A percentile compares a stretch with the other conserved stretches of the same genome.
Conservation (phyloP, 1,284 basidiomycete genomes). For the Amylostereum chailletii region DNA sequence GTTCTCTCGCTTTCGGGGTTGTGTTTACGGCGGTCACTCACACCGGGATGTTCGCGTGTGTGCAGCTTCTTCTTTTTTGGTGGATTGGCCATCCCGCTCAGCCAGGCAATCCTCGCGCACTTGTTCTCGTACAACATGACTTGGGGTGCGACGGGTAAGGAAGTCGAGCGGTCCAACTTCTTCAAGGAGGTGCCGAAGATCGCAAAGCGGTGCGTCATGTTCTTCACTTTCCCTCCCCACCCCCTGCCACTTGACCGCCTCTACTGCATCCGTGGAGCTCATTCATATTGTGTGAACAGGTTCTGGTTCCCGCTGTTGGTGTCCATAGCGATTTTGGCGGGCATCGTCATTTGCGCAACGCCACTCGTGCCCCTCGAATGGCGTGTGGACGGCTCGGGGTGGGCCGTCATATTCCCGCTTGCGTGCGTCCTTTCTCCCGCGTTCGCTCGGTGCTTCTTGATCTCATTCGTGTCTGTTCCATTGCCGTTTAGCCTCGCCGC, state of each 20-base stretch:
- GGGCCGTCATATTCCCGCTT: conserved; percentile 36
- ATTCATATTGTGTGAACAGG: conserved; percentile 4
- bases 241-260: neutral
- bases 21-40: conserved; percentile 1
- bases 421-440: conserved; percentile 15
- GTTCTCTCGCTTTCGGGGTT: neutral
- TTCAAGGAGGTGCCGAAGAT: conserved; percentile 52
- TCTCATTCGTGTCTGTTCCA: neutral
- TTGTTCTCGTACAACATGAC: conserved; percentile 49
- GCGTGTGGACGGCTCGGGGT: conserved; percentile 31
- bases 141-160: conserved; percentile 39
- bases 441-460: neutral
- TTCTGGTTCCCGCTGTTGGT: conserved; percentile 40
- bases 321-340: conserved; percentile 30
- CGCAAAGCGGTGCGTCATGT: conserved; percentile 24
- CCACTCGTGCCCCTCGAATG: conserved; percentile 34
- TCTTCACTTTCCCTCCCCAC: neutral
- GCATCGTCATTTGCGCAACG: conserved; percentile 30
- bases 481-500: conserved; percentile 17
- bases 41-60: neutral
- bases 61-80: conserved; percentile 49
- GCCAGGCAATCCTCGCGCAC: conserved; percentile 41
- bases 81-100: conserved; percentile 39
- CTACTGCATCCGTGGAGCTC: neutral
- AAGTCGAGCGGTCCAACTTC: conserved; percentile 47